Conservation (phyloP, 2,329 filamentous ascomycete species). For the Stagonosporopsis vannaccii region DNA sequence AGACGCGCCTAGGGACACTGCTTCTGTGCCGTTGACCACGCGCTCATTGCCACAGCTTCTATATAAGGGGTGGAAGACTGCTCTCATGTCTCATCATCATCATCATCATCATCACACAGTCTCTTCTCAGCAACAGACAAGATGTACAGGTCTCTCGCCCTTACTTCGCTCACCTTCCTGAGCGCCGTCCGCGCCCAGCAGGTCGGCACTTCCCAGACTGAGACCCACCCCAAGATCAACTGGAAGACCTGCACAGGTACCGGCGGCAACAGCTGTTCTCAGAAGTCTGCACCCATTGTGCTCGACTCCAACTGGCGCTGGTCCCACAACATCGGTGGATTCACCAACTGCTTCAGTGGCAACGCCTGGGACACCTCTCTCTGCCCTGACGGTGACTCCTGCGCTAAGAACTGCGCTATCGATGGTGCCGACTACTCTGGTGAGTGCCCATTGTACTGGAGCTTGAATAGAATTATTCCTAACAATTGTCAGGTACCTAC, state of each 20-base stretch:
- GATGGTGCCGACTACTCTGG: constrained; percentile 54
- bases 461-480: background rate
- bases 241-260: constrained; percentile 52
- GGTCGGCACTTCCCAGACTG: constrained; percentile 49
- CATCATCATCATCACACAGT: constrained; percentile 35
- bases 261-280: constrained; percentile 50
- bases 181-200: constrained; percentile 53
- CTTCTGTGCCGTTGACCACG: constrained; percentile 18
- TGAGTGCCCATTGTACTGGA: constrained; percentile 10
- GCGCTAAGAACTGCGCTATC: constrained; percentile 52
- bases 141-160: constrained; percentile 51
- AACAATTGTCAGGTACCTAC: constrained; percentile 43
- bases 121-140: constrained; percentile 39
- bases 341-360: constrained; percentile 59
- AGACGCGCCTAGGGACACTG: constrained; percentile 26
- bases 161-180: constrained; percentile 51
- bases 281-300: constrained; percentile 47
- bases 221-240: constrained; percentile 52
- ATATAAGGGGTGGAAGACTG: constrained; percentile 37
- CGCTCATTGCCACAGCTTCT: constrained; percentile 10
- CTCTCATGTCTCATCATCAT: constrained; percentile 24
- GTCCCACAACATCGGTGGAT: constrained; percentile 54
- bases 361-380: constrained; percentile 53
- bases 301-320: constrained; percentile 61
- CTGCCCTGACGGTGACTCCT: constrained; percentile 50